These are phyloP conservation scores for Claviceps humidiphila DNA, from an alignment of 2,329 filamentous ascomycete genomes.

Conservation along the genomic window DNA sequence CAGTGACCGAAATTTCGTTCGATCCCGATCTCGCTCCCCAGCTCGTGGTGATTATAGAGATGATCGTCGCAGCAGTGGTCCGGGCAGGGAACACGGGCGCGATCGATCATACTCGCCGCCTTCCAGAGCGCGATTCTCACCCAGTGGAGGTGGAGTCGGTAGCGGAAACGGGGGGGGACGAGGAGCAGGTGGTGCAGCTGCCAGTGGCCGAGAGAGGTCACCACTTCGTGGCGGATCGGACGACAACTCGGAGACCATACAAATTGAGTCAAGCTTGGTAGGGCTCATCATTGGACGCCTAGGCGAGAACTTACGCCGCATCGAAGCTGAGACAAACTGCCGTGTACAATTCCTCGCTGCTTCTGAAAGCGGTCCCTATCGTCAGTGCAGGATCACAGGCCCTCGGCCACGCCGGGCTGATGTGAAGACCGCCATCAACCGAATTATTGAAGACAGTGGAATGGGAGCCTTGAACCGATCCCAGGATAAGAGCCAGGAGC, in stretches of 20 bases:
- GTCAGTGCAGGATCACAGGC: constrained; percentile 78
- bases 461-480: constrained; percentile 35
- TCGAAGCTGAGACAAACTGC: constrained; percentile 71
- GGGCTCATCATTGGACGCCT: constrained; percentile 84
- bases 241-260: constrained; percentile 68
- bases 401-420: constrained; percentile 56
- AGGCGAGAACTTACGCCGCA: constrained; percentile 75
- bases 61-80: constrained; percentile 58
- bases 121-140: constrained; percentile 47
- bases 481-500: constrained; percentile 27
- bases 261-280: constrained; percentile 76
- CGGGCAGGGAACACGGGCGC: constrained; percentile 33
- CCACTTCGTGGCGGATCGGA: constrained; percentile 38
- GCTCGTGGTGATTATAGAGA: constrained; percentile 63
- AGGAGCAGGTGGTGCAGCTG: constrained; percentile 19
- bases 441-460: constrained; percentile 69
- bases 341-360: constrained; percentile 80
- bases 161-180: constrained; percentile 17
- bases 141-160: constrained; percentile 34
- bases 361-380: constrained; percentile 57
- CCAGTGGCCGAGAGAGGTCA: constrained; percentile 43
- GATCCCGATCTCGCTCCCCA: constrained; percentile 63
- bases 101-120: constrained; percentile 63
- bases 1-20: constrained; percentile 40
- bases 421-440: constrained; percentile 72